Evolutionary conservation across 495 filamentous ascomycete genomes (phyloP), one percentile per base, ranked within the genome.

Genomic region (Sporormia fimetaria): DNA sequence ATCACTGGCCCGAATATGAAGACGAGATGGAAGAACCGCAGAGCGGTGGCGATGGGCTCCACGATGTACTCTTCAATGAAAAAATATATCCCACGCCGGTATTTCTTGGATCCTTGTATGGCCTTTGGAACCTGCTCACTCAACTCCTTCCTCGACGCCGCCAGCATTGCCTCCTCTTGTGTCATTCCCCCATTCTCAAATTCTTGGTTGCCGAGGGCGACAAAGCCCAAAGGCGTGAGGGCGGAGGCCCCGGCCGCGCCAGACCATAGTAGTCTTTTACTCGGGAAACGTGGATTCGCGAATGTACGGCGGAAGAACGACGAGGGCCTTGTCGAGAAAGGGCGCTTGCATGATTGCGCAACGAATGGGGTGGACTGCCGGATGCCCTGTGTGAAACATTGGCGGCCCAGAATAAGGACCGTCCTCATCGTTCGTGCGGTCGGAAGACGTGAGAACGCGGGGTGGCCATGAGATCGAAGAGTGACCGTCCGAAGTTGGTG

Each of bases 1-100:
- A 96, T 74, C 8, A 99, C 83, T 0, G 92, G 92, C 29, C 93
- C 73, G 52, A 99, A 99, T 21, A 96, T 94, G 21, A 80, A 57
- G 14, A 84, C 73, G 11, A 99, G 65, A 55, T 93, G 80, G 29
- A 94, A 54, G 43, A 96, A 93, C 12, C 92, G 69, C 22, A 87
- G 61, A 0, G 86, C 86, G 0, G 87, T 99, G 35, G 82, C 85
- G 18, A 94, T 63, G 3, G 92, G 88, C 58, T 99, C 92, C 32
- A 75, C 77, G 27, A 94, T 61, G 56, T 82, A 88, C 2, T 66
- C 44, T 47, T 87, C 81, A 24, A 86, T 49, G 32, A 76, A 75
- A 7, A 83, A 58, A 15, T 75, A 65, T 12, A 81, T 44, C 12
- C 65, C 63, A 44, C 74, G 68, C 28, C 68, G 57, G 15, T 75